phyloP scores from a whole-genome alignment of 225 moss, liverwort and hornwort genomes.

The Marchantia paleacea region DNA sequence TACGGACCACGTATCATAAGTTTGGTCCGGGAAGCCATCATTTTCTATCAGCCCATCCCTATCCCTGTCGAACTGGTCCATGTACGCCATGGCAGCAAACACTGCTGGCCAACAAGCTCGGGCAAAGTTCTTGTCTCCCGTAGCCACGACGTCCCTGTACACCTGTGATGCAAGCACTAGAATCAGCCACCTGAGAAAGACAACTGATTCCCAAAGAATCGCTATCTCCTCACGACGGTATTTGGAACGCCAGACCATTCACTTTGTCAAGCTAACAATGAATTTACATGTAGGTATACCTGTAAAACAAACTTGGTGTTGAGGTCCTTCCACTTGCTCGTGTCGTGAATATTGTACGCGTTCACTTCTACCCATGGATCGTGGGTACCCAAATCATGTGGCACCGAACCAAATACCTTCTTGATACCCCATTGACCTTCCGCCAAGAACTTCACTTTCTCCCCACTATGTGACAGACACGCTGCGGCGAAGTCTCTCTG shows the following conservation, averaged over 20 bases:
- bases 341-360: slow-evolving; percentile 98
- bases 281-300: slow-evolving; percentile 33
- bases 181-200: background rate
- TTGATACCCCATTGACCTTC: slow-evolving; percentile 70
- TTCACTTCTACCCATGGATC: slow-evolving; percentile 97
- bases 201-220: no score
- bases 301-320: slow-evolving; percentile 94
- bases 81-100: slow-evolving; percentile 97
- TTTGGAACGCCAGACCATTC: background rate
- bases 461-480: slow-evolving; percentile 70
- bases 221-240: no score
- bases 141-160: slow-evolving; percentile 87
- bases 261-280: background rate
- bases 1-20: slow-evolving; percentile 92
- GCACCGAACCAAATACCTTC: slow-evolving; percentile 93
- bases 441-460: slow-evolving; percentile 82
- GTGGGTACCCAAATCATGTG: slow-evolving; percentile 90
- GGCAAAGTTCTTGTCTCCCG: slow-evolving; percentile 77
- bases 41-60: slow-evolving; percentile 96
- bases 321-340: slow-evolving; percentile 97
- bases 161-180: slow-evolving; percentile 41
- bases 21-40: slow-evolving; percentile 96
- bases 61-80: slow-evolving; percentile 92
- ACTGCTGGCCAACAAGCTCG: slow-evolving; percentile 91
- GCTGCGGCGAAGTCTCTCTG: slow-evolving; percentile 93